Percentiles rank a stretch among this genome's conserved stretches.
phyloP scores from a whole-genome alignment of 2,329 filamentous ascomycete species.

The Aspergillus proliferans region DNA sequence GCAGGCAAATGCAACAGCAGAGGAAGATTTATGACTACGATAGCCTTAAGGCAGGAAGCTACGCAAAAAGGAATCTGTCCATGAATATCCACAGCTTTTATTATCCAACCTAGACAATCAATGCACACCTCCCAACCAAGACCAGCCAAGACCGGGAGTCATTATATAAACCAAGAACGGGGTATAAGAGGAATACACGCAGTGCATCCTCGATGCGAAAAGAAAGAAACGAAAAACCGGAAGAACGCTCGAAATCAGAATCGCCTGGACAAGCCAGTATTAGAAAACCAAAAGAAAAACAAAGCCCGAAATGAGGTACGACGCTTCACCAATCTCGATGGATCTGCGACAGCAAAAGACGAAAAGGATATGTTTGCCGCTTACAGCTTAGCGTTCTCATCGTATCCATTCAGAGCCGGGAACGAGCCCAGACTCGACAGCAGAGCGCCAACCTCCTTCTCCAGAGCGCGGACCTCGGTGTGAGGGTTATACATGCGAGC shows the following conservation, averaged over 20 bases:
- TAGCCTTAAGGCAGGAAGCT: no score
- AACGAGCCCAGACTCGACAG: constrained; percentile 30
- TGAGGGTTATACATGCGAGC: constrained; percentile 46
- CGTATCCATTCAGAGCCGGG: constrained; percentile 19
- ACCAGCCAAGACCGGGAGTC: background rate
- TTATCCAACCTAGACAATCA: no score
- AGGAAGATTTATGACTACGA: no score
- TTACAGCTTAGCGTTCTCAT: constrained; percentile 32
- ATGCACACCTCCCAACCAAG: background rate
- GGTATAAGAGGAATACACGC: constrained; percentile 17
- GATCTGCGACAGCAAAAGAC: background rate
- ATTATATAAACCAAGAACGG: constrained; percentile 10
- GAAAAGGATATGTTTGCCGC: constrained; percentile 5
- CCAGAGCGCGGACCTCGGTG: constrained; percentile 41
- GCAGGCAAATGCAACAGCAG: no score
- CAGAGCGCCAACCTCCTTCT: constrained; percentile 41
- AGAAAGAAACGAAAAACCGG: constrained; percentile 4
- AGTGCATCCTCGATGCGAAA: constrained; percentile 11
- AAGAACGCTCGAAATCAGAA: constrained; percentile 16
- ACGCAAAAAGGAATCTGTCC: no score
- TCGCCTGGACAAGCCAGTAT: constrained; percentile 12
- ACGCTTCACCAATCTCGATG: background rate
- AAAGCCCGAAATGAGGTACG: background rate
- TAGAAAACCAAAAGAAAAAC: constrained; percentile 4
- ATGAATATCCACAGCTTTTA: no score